phyloP scores from a whole-genome alignment of 1,284 basidiomycete species.

The Heterobasidion annosum region DNA sequence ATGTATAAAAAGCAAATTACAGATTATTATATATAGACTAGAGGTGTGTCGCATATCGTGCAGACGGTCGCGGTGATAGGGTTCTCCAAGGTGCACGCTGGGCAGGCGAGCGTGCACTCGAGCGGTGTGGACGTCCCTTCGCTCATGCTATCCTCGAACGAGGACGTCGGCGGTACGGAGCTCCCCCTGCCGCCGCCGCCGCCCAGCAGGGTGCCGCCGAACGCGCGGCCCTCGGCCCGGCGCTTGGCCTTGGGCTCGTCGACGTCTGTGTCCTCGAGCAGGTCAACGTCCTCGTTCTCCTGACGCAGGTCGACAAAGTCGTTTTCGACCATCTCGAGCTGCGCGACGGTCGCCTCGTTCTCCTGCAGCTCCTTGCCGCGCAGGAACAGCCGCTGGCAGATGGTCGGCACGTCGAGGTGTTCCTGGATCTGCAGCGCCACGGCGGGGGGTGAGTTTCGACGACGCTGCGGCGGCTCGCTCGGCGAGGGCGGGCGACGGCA shows the following conservation, averaged over 20 bases:
- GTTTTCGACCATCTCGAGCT: constrained; percentile 54
- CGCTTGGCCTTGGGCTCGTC: constrained; percentile 29
- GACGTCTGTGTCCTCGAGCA: constrained; percentile 40
- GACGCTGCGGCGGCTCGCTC: not conserved
- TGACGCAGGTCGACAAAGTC: constrained; percentile 60
- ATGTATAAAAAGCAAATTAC: not conserved
- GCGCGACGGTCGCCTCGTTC: constrained; percentile 46
- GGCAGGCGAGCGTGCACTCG: constrained; percentile 6
- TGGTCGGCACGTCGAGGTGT: constrained; percentile 54
- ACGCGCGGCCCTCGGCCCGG: constrained; percentile 56
- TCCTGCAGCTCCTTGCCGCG: constrained; percentile 55
- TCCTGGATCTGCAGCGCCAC: constrained; percentile 38
- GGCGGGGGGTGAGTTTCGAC: not conserved
- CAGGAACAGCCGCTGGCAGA: constrained; percentile 64
- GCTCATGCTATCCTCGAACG: constrained; percentile 9
- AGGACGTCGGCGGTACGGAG: constrained; percentile 5
- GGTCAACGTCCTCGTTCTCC: constrained; percentile 47
- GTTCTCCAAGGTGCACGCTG: constrained; percentile 12
- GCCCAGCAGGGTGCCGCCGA: constrained; percentile 63
- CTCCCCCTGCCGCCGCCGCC: constrained; percentile 19
- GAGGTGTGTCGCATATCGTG: constrained; percentile 7
- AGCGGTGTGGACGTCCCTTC: constrained; percentile 10
- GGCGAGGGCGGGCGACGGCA: not conserved
- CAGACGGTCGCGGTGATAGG: constrained; percentile 8
- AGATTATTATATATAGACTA: constrained; percentile 1